Conservation (phyloP, 176 grass and related monocot species). For the Eleusine coracana region DNA sequence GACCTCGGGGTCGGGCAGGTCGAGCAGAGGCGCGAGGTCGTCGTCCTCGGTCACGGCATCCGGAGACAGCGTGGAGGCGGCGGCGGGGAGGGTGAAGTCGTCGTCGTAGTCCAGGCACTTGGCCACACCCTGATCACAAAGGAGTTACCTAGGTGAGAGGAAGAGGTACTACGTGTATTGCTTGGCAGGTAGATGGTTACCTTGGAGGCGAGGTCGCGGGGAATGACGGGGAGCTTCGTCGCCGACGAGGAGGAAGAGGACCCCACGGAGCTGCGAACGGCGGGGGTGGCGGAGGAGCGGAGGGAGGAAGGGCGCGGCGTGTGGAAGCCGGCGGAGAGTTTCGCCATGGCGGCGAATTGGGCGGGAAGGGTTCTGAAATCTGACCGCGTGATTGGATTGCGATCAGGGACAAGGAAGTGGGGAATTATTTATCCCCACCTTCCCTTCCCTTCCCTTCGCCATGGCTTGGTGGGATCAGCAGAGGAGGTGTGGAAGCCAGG, state of each 20-base stretch:
- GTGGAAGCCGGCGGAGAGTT: slow-evolving; percentile 22
- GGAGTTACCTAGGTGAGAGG: no score
- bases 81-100: not conserved
- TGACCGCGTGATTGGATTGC: not conserved
- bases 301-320: slow-evolving; percentile 31
- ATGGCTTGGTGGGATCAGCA: no score
- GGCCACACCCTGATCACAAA: slow-evolving; percentile 18
- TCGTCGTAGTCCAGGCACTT: slow-evolving; percentile 46
- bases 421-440: not conserved
- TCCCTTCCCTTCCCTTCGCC: no score
- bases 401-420: not conserved
- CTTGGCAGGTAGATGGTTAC: not conserved
- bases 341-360: slow-evolving; percentile 35
- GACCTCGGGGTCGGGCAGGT: slow-evolving; percentile 35
- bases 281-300: slow-evolving; percentile 21
- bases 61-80: not conserved
- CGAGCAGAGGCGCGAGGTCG: slow-evolving; percentile 25
- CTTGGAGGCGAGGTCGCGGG: slow-evolving; percentile 35
- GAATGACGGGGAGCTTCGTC: not conserved
- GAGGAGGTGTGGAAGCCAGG: no score
- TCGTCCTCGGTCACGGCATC: not conserved
- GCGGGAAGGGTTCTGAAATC: not conserved
- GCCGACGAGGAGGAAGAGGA: slow-evolving; percentile 17
- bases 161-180: not conserved
- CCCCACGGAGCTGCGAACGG: not conserved